Percentiles rank a stretch among this genome's conserved stretches.
phyloP scores from a whole-genome alignment of 1,139 yeast genomes.

The Meyerozyma athensensis region DNA sequence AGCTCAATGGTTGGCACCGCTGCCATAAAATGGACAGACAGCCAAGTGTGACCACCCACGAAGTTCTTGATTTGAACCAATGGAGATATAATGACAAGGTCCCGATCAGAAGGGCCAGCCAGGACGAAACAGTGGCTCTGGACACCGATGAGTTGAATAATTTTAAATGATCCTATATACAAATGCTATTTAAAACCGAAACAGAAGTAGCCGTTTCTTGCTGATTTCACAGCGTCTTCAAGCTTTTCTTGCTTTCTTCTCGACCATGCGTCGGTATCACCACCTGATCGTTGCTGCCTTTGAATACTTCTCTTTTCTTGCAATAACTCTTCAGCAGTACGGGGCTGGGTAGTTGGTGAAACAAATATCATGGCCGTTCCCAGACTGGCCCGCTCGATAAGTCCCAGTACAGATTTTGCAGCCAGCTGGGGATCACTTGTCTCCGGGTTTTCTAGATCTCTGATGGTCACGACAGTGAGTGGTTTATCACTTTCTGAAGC shows the following conservation, averaged over 20 bases:
- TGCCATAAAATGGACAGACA: conserved; percentile 16
- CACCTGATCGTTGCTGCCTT: background rate
- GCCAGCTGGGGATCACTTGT: background rate
- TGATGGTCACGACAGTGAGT: background rate
- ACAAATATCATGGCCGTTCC: background rate
- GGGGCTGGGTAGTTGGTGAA: background rate
- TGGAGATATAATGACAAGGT: conserved; percentile 25
- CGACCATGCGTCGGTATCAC: background rate
- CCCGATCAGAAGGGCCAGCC: conserved; percentile 7
- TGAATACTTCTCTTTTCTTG: background rate
- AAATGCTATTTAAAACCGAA: background rate
- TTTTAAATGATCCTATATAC: background rate
- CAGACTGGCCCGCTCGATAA: background rate
- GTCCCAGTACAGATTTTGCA: background rate
- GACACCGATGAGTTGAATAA: background rate
- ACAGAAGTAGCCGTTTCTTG: background rate
- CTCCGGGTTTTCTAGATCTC: background rate
- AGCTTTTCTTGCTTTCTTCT: background rate
- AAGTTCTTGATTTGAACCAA: conserved; percentile 26
- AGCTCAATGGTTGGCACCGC: conserved; percentile 40
- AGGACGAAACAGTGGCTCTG: background rate
- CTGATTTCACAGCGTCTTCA: background rate
- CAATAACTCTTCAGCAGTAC: background rate
- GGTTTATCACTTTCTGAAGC: background rate
- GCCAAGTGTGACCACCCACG: conserved; percentile 17